These are phyloP conservation scores for Boletus rubescentipes DNA, from an alignment of 768 basidiomycete genomes.

Conservation along the genomic window DNA sequence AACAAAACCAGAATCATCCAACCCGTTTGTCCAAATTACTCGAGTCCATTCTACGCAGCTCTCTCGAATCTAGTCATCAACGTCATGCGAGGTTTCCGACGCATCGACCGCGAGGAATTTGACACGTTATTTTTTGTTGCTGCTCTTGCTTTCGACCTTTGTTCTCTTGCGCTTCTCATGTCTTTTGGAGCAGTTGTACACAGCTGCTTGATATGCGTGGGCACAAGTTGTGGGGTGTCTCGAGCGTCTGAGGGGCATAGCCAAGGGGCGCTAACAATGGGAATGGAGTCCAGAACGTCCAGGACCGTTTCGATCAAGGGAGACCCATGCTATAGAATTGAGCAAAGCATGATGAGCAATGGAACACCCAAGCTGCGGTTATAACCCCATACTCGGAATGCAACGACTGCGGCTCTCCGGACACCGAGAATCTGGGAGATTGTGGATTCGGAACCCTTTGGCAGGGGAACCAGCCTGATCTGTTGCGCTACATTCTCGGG, in stretches of 20 bases:
- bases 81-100: conserved; percentile 23
- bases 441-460: conserved; percentile 60
- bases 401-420: conserved; percentile 63
- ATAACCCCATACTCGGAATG: conserved; percentile 55
- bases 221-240: conserved; percentile 41
- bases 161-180: conserved; percentile 67
- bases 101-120: conserved; percentile 9
- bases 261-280: conserved; percentile 67
- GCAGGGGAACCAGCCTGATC: conserved; percentile 62
- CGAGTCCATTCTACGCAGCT: not conserved
- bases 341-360: conserved; percentile 5
- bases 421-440: conserved; percentile 66
- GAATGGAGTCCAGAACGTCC: conserved; percentile 48
- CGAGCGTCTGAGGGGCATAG: conserved; percentile 32
- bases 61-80: conserved; percentile 13
- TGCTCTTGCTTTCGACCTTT: conserved; percentile 48
- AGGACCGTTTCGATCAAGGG: conserved; percentile 38
- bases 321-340: conserved; percentile 37
- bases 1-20: too few species aligned
- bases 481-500: conserved; percentile 23
- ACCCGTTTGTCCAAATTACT: not conserved
- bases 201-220: conserved; percentile 81
- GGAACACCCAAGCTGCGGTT: not conserved
- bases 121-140: conserved; percentile 40
- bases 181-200: conserved; percentile 77